A percentile compares a stretch with the other conserved stretches of the same genome.
These are phyloP conservation scores for Crepidotus sp. DNA, from an alignment of 1,284 basidiomycete genomes.

Conservation along the genomic window DNA sequence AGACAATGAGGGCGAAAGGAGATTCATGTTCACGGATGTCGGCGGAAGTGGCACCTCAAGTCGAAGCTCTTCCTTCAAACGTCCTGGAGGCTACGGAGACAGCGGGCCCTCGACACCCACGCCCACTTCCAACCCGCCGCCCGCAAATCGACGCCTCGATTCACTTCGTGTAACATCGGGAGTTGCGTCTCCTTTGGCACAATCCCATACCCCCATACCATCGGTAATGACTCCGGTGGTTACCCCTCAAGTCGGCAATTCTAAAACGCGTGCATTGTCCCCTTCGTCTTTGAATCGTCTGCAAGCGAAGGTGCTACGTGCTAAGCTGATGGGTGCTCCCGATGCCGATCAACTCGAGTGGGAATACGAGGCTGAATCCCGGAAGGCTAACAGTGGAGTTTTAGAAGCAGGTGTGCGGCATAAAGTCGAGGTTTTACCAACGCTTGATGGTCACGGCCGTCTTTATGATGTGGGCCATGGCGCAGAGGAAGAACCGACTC, in stretches of 20 bases:
- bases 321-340: constrained; percentile 74
- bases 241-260: constrained; percentile 52
- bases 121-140: constrained; percentile 26
- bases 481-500: constrained; percentile 38
- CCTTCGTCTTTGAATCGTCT: constrained; percentile 83
- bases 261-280: constrained; percentile 43
- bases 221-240: constrained; percentile 75
- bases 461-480: constrained; percentile 88
- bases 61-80: constrained; percentile 70
- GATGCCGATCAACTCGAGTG: constrained; percentile 70
- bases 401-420: constrained; percentile 42
- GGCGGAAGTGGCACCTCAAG: constrained; percentile 57
- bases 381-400: constrained; percentile 40
- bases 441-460: constrained; percentile 77
- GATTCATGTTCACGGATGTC: constrained; percentile 62
- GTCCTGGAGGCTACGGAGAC: constrained; percentile 47
- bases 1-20: constrained; percentile 38
- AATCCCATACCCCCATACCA: constrained; percentile 76
- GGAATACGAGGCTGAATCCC: constrained; percentile 70
- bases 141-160: constrained; percentile 43
- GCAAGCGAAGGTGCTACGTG: constrained; percentile 88
- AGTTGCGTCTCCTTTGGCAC: constrained; percentile 38
- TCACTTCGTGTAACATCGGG: constrained; percentile 48
- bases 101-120: constrained; percentile 52
- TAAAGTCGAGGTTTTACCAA: constrained; percentile 79